Evolutionary conservation across 768 basidiomycete species (phyloP).

Genomic region (Daedaleopsis sinensis): DNA sequence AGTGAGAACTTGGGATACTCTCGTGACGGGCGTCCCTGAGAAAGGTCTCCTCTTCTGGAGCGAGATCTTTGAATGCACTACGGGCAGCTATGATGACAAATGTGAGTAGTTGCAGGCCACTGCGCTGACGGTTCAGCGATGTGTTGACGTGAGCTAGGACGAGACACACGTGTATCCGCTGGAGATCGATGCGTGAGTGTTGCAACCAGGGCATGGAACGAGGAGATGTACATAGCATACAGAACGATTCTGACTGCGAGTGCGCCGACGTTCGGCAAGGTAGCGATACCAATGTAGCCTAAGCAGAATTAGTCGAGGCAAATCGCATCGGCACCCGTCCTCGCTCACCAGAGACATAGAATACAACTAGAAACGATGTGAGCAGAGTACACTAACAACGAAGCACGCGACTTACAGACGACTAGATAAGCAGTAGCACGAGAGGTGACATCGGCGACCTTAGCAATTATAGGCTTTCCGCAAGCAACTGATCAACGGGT

Average conservation of each 20-base stretch:
- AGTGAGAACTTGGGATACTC: too few relatives aligned
- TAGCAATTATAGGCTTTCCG: slow-evolving; percentile 53
- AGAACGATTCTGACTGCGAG: slow-evolving; percentile 48
- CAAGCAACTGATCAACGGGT: slow-evolving; percentile 15
- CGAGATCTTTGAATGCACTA: too few relatives aligned
- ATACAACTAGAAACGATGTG: slow-evolving; percentile 34
- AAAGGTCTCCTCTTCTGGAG: too few relatives aligned
- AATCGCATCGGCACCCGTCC: slow-evolving; percentile 5
- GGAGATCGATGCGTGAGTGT: slow-evolving; percentile 28
- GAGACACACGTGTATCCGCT: slow-evolving; percentile 62
- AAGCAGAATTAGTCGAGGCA: slow-evolving; percentile 16
- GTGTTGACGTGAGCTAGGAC: slow-evolving; percentile 21
- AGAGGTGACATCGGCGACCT: slow-evolving; percentile 54
- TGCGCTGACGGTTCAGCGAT: slow-evolving; percentile 25
- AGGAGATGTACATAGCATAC: slow-evolving; percentile 51
- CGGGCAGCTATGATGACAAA: slow-evolving; percentile 41
- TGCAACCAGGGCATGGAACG: slow-evolving; percentile 16
- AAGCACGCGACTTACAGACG: slow-evolving; percentile 45
- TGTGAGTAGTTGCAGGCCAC: slow-evolving; percentile 64
- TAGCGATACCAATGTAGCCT: slow-evolving; percentile 40
- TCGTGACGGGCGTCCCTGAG: too few relatives aligned
- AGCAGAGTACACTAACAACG: slow-evolving; percentile 32
- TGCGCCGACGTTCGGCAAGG: slow-evolving; percentile 27
- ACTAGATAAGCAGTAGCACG: slow-evolving; percentile 50
- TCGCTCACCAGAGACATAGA: slow-evolving; percentile 45